A percentile compares a stretch with the other conserved stretches of the same genome.
Evolutionary conservation across 2,329 filamentous ascomycete species (phyloP).

Genomic region (Alternaria sp.): DNA sequence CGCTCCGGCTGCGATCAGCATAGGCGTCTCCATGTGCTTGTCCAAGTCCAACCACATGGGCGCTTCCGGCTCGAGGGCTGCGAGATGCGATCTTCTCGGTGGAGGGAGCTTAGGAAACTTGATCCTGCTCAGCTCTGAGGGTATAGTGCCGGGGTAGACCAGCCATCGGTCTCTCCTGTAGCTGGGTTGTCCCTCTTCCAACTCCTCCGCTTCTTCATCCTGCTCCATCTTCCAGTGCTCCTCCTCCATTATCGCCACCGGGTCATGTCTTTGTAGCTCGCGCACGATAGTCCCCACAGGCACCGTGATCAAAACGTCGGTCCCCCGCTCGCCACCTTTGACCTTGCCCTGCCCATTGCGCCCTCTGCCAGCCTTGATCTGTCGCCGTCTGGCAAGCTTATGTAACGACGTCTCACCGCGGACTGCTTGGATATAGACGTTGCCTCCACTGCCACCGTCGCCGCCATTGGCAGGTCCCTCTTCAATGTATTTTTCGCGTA

Average conservation of each 20-base stretch:
- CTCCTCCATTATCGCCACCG: constrained; percentile 70
- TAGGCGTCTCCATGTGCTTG: constrained; percentile 78
- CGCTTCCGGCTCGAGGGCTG: constrained; percentile 71
- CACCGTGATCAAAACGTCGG: constrained; percentile 87
- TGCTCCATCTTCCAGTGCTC: constrained; percentile 38
- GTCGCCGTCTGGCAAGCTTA: constrained; percentile 80
- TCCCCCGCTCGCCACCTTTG: constrained; percentile 77
- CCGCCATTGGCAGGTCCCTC: constrained; percentile 94
- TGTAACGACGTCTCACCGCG: constrained; percentile 91
- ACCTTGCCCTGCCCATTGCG: constrained; percentile 78
- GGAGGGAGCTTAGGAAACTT: constrained; percentile 65
- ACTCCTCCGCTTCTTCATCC: constrained; percentile 28
- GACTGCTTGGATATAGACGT: constrained; percentile 91
- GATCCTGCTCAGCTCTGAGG: constrained; percentile 69
- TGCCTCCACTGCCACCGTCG: constrained; percentile 90
- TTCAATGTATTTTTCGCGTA: constrained; percentile 86
- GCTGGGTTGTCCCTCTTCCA: constrained; percentile 42
- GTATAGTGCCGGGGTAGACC: constrained; percentile 79
- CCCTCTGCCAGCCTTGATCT: constrained; percentile 77
- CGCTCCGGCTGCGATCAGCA: constrained; percentile 85
- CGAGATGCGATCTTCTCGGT: constrained; percentile 63
- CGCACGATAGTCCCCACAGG: constrained; percentile 90
- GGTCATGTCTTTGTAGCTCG: constrained; percentile 80
- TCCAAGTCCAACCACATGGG: constrained; percentile 69
- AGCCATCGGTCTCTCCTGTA: constrained; percentile 76